Evolutionary conservation across 2,329 filamentous ascomycete genomes (phyloP).

Genomic region (Diaporthe ilicicola): DNA sequence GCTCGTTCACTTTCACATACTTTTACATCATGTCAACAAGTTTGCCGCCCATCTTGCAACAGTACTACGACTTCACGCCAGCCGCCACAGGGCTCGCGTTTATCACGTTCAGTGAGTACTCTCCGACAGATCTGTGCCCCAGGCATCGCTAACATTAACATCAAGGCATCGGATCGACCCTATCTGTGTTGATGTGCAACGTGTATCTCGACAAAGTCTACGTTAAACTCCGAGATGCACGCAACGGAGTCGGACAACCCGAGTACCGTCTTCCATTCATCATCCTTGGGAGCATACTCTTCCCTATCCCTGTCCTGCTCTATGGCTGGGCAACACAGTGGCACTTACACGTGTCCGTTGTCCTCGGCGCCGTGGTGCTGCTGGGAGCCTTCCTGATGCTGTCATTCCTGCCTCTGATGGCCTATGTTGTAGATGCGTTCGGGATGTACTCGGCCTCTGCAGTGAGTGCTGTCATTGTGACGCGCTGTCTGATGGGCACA

Average conservation of each 20-base stretch:
- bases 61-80: conserved; percentile 58
- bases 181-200: conserved; percentile 60
- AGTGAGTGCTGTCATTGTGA: conserved; percentile 64
- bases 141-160: conserved; percentile 28
- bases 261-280: conserved; percentile 64
- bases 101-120: conserved; percentile 58
- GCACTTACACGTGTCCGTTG: conserved; percentile 49
- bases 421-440: conserved; percentile 66
- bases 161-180: conserved; percentile 56
- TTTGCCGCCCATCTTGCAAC: conserved; percentile 58
- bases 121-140: too few species aligned
- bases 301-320: conserved; percentile 53
- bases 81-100: conserved; percentile 62
- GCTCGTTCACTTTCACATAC: conserved; percentile 58
- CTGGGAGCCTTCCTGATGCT: conserved; percentile 57
- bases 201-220: conserved; percentile 61
- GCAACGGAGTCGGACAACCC: conserved; percentile 53
- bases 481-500: conserved; percentile 63
- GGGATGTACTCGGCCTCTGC: conserved; percentile 65
- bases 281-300: conserved; percentile 53
- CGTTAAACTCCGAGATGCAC: conserved; percentile 51
- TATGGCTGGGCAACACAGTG: conserved; percentile 63
- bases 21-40: conserved; percentile 64
- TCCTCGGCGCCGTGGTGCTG: conserved; percentile 54
- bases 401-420: conserved; percentile 57